These are phyloP conservation scores for Angophora floribunda DNA, from an alignment of 345 rosid genomes.

Conservation along the genomic window DNA sequence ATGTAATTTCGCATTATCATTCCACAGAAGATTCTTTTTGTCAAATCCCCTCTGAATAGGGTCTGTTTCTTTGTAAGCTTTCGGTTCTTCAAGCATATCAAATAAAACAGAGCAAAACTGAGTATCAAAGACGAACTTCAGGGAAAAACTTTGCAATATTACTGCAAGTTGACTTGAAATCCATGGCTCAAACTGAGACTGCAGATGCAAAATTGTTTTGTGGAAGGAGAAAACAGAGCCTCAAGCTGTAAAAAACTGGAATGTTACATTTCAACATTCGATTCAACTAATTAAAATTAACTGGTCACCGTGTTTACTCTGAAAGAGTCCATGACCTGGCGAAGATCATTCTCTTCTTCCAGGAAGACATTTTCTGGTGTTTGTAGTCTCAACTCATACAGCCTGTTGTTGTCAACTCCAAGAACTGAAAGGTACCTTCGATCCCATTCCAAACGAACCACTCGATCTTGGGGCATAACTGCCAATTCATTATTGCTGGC, in stretches of 20 bases:
- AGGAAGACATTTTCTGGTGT: conserved; percentile 81
- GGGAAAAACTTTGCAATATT: not conserved
- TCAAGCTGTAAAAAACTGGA: not conserved
- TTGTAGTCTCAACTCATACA: conserved; percentile 80
- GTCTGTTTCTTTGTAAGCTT: not conserved
- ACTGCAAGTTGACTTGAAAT: not conserved
- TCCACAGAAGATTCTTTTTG: not conserved
- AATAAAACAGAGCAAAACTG: not conserved
- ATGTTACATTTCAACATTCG: not conserved
- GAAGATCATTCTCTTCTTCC: conserved; percentile 79
- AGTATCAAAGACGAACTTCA: not conserved
- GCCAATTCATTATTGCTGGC: conserved; percentile 91
- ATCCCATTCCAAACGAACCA: conserved; percentile 79
- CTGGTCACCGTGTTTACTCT: conserved; percentile 58
- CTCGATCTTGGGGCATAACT: conserved; percentile 86
- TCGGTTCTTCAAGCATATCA: not conserved
- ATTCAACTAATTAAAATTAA: conserved; percentile 4
- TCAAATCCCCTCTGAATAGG: not conserved
- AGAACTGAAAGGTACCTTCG: conserved; percentile 83
- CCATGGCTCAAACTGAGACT: not conserved
- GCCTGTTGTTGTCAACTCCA: conserved; percentile 71
- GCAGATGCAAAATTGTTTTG: not conserved
- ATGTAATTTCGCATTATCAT: not conserved
- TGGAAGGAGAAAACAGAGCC: not conserved
- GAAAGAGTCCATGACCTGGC: conserved; percentile 84